Evolutionary conservation across 352 stramenopile genomes (phyloP), one percentile per base, ranked within the genome.

Genomic region (Globisporangium splendens): DNA sequence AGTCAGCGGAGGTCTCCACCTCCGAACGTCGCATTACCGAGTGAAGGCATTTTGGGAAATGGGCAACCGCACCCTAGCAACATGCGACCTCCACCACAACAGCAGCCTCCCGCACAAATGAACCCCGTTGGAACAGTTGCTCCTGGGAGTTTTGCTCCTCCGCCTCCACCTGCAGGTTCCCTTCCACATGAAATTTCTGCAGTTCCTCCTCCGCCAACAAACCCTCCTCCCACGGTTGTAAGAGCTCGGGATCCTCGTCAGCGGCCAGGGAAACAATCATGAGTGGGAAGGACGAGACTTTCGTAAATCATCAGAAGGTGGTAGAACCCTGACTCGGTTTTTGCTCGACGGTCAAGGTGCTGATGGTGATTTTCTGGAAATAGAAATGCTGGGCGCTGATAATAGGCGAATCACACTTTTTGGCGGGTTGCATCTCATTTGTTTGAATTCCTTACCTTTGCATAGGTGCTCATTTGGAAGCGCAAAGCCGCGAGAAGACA

Each of bases 171-270:
- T 22, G 13, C 49, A 7, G 4, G 20, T 21, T 10, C 38, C 38
- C 55, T 33, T 2, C 35, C 46, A 3, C 46, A 38, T 11, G 39
- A 22, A 47, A 17, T 21, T 11, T 49, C 46, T 39, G 11, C 12
- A 12, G 38, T 28, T 41, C 54, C 33, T 12, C 43, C 58, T 7
- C 28, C 58, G n/a, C 46, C 22, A n/a, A 21, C 44, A 14, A 44
- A 47, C 12, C 46, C 35, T 28, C 46, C 55, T 48, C 21, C 44
- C n/a, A 24, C n/a, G 20, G 22, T 47, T 39, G 50, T 33, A 22
- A 41, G 55, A 51, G 44, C 50, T 49, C 61, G 61, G 12, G 61
- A 66, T 54, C 61, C 61, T 41, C 54, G 61, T 1, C 60, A 66
- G 47, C 54, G 59, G 24, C 59, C 21, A 18, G 24, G 49, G 21